Percentiles rank a stretch among this genome's conserved stretches.
phyloP scores from a whole-genome alignment of 2,329 filamentous ascomycete species.

The Aspergillus quadricinctus region DNA sequence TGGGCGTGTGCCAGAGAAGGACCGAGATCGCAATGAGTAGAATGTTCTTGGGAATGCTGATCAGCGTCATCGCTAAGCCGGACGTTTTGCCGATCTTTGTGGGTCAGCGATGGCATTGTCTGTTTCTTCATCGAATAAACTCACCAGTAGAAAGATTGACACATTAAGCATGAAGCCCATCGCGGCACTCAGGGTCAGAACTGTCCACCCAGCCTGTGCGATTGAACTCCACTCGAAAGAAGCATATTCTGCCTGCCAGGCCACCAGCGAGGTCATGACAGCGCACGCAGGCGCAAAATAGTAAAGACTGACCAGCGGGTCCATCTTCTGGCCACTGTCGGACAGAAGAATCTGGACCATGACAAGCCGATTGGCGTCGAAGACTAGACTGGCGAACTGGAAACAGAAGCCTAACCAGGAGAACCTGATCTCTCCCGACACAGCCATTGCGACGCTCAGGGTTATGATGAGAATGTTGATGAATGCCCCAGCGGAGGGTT shows the following conservation, averaged over 20 bases:
- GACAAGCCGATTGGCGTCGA: slow-evolving; percentile 72
- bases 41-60: slow-evolving; percentile 79
- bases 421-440: slow-evolving; percentile 89
- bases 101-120: not conserved
- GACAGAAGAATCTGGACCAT: slow-evolving; percentile 77
- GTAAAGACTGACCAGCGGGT: slow-evolving; percentile 79
- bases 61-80: slow-evolving; percentile 74
- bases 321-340: slow-evolving; percentile 73
- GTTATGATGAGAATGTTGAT: slow-evolving; percentile 90
- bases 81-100: slow-evolving; percentile 76
- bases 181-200: slow-evolving; percentile 64
- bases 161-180: slow-evolving; percentile 76
- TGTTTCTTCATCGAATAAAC: slow-evolving; percentile 26
- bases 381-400: slow-evolving; percentile 67
- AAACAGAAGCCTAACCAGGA: slow-evolving; percentile 55
- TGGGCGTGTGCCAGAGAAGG: slow-evolving; percentile 67
- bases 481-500: slow-evolving; percentile 75
- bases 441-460: slow-evolving; percentile 84
- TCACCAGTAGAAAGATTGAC: slow-evolving; percentile 73
- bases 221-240: slow-evolving; percentile 34
- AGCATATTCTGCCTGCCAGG: slow-evolving; percentile 61
- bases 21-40: slow-evolving; percentile 70
- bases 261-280: slow-evolving; percentile 67
- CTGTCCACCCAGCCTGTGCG: slow-evolving; percentile 37
- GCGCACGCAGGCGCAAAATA: slow-evolving; percentile 82